Evolutionary conservation across 345 rosid genomes (phyloP).

Genomic region (Camelina neglecta): DNA sequence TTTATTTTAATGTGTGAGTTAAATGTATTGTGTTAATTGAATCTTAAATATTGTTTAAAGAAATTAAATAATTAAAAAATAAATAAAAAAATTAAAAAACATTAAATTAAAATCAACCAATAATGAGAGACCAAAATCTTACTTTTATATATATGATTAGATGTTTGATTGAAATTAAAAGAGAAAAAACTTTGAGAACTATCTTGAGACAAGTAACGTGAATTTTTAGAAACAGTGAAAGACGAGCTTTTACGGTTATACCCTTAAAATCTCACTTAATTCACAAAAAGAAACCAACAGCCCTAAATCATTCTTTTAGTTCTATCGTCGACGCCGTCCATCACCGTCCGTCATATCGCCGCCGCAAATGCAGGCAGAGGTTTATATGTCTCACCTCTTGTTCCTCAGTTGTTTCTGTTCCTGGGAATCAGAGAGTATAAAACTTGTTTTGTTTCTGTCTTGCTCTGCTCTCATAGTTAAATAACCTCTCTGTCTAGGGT

Average conservation of each 20-base stretch:
- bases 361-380: background rate
- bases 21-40: too few species aligned
- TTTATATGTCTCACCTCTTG: too few species aligned
- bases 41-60: too few species aligned
- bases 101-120: too few species aligned
- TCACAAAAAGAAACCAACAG: slow-evolving; percentile 23
- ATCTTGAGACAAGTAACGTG: background rate
- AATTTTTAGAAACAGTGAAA: background rate
- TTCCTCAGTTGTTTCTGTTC: too few species aligned
- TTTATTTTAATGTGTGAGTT: too few species aligned
- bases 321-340: slow-evolving; percentile 7
- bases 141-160: too few species aligned
- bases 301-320: slow-evolving; percentile 3
- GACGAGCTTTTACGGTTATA: background rate
- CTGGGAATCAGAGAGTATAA: background rate
- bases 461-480: background rate
- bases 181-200: background rate
- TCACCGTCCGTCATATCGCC: slow-evolving; percentile 24
- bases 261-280: background rate
- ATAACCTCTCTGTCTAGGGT: background rate
- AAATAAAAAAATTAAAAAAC: too few species aligned
- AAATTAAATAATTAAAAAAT: too few species aligned
- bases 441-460: slow-evolving; percentile 7
- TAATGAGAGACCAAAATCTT: too few species aligned
- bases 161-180: slow-evolving; percentile 5